Evolutionary conservation across 495 filamentous ascomycete species (phyloP).

Genomic region (Penicillium odoratum): DNA sequence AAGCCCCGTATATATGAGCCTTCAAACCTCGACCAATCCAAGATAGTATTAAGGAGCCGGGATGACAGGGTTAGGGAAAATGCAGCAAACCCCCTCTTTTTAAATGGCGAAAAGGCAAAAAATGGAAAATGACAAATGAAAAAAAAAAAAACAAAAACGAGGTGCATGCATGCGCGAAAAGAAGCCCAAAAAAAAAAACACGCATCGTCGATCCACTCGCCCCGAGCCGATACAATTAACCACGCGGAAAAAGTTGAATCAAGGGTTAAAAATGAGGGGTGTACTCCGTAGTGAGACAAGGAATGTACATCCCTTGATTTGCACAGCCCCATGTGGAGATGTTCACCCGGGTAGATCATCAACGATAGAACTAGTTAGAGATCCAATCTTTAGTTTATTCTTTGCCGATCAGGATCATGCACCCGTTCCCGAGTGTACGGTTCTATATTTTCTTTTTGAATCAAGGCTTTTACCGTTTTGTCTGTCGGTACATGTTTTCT

Average conservation of each 20-base stretch:
- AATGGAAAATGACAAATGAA: neutral
- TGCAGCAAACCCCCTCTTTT: neutral
- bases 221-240: conserved; percentile 26
- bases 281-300: neutral
- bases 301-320: conserved; percentile 36
- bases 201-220: conserved; percentile 18
- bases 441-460: neutral
- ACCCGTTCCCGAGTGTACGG: conserved; percentile 1
- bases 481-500: neutral
- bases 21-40: neutral
- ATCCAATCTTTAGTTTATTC: neutral
- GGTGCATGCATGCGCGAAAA: conserved; percentile 22
- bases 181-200: conserved; percentile 8
- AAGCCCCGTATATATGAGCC: neutral
- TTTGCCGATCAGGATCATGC: neutral
- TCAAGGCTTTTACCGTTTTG: too few relatives aligned
- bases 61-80: conserved; percentile 11
- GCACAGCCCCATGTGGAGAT: conserved; percentile 23
- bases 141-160: conserved; percentile 11
- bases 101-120: neutral
- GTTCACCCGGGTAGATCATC: conserved; percentile 15
- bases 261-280: conserved; percentile 1
- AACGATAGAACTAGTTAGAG: neutral
- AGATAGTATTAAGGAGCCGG: neutral
- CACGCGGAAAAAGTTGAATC: conserved; percentile 10